Evolutionary conservation across 1,284 basidiomycete genomes (phyloP), one percentile per base, ranked within the genome.

Genomic region (Cutaneotrichosporon dermatis): DNA sequence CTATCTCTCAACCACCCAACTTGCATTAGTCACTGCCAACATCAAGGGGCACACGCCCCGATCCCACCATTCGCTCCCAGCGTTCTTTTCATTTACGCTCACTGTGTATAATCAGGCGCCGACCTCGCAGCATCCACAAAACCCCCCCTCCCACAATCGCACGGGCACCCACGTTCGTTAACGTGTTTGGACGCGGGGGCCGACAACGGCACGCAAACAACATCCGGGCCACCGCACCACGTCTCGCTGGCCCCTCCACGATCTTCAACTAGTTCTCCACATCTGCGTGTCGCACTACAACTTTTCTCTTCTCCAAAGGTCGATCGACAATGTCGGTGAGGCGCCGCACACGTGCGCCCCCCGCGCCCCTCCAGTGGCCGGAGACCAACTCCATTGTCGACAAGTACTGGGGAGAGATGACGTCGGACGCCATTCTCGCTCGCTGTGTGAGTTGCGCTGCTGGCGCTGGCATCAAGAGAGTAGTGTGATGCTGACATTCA

Each of bases 321-420:
- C 8, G 49, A 16, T 51, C 50, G 50, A 49, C 46, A 25, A 25
- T 40, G 35, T 7, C 50, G 10, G 50, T 51, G 35, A 39, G 39
- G 39, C 39, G 39, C 12, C 50, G 51, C 41, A 34, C 51, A 44
- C 40, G 51, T 43, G 51, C 51, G 40, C 51, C 51, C 12, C 51
- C 51, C 5, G 33, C 51, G 5, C 41, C 51, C 12, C 16, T 33
- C 10, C 50, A 39, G 4, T 51, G 50, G 50, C n/a, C n/a, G 11
- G 50, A 51, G 15, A 51, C 50, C 5, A 34, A 37, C 50, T 51
- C 50, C 41, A 37, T 59, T 34, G 49, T 59, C 34, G 54, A 55
- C 50, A 48, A 55, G 9, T 35, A 59, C 41, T 59, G 58, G 58
- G 58, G 58, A 16, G 58, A 59, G 54, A 55, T 59, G 49, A 58